Evolutionary conservation across 2,329 filamentous ascomycete genomes (phyloP).

Genomic region (Fusarium nurragi): DNA sequence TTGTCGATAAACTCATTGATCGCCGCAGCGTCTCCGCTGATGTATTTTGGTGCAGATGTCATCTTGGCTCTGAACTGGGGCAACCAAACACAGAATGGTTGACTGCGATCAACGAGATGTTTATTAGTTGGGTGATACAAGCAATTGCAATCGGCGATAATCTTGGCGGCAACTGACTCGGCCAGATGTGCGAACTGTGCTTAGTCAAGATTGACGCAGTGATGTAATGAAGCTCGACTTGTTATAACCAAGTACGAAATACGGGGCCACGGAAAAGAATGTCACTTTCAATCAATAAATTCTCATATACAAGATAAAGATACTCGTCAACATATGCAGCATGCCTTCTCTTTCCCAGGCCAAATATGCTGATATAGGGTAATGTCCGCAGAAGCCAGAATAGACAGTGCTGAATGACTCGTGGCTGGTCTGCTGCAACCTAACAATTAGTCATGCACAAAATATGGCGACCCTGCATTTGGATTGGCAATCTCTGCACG

Average conservation of each 20-base stretch:
- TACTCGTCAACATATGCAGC: too few relatives aligned
- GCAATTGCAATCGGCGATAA: background rate
- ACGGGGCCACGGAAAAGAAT: background rate
- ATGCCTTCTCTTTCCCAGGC: background rate
- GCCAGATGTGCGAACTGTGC: slow-evolving; percentile 6
- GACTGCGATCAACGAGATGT: background rate
- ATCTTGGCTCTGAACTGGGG: slow-evolving; percentile 23
- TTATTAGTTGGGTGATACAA: slow-evolving; percentile 3
- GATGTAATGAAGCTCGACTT: background rate
- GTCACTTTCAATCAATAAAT: background rate
- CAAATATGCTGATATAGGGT: slow-evolving; percentile 5
- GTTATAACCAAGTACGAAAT: background rate
- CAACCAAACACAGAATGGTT: background rate
- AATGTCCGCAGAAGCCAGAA: background rate
- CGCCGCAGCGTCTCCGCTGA: slow-evolving; percentile 80
- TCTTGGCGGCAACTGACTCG: slow-evolving; percentile 10
- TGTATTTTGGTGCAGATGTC: slow-evolving; percentile 61
- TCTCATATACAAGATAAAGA: background rate
- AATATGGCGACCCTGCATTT: slow-evolving; percentile 9
- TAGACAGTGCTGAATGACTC: background rate
- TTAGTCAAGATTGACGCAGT: slow-evolving; percentile 25
- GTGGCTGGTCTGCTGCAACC: background rate
- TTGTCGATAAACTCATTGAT: slow-evolving; percentile 86
- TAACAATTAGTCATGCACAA: background rate
- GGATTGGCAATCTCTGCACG: slow-evolving; percentile 2